phyloP scores from a whole-genome alignment of 306 rosid species.

The Cicer cuneatum region DNA sequence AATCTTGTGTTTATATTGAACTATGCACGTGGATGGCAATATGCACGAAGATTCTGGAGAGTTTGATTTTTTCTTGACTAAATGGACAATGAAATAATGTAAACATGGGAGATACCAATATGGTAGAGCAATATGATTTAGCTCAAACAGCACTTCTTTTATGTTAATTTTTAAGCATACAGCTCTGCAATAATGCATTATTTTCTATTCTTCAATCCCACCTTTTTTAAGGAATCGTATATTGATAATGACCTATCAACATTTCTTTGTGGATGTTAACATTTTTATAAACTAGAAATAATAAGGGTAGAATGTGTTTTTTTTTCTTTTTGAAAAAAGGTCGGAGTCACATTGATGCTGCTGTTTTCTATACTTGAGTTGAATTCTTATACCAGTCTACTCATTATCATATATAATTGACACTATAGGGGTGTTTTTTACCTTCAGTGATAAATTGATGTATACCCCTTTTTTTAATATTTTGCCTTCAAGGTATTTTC shows the following conservation, averaged over 20 bases:
- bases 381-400: not conserved
- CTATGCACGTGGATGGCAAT: not conserved
- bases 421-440: not conserved
- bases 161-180: not conserved
- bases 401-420: not conserved
- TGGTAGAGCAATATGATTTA: constrained; percentile 6
- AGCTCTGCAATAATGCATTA: not conserved
- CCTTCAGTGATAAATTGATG: not conserved
- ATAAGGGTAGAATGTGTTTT: not conserved
- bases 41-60: not conserved
- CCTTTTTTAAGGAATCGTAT: not conserved
- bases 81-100: not conserved
- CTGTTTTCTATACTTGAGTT: not conserved
- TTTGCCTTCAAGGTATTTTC: not conserved
- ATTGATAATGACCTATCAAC: not conserved
- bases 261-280: not conserved
- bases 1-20: constrained; percentile 31
- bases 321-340: not conserved
- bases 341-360: not conserved
- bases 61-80: constrained; percentile 13
- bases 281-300: not conserved
- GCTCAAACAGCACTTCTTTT: constrained; percentile 1
- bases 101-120: not conserved
- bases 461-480: not conserved
- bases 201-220: not conserved